A percentile compares a stretch with the other conserved stretches of the same genome.
Evolutionary conservation across 768 basidiomycete genomes (phyloP).

Genomic region (Lyophyllum decastes): DNA sequence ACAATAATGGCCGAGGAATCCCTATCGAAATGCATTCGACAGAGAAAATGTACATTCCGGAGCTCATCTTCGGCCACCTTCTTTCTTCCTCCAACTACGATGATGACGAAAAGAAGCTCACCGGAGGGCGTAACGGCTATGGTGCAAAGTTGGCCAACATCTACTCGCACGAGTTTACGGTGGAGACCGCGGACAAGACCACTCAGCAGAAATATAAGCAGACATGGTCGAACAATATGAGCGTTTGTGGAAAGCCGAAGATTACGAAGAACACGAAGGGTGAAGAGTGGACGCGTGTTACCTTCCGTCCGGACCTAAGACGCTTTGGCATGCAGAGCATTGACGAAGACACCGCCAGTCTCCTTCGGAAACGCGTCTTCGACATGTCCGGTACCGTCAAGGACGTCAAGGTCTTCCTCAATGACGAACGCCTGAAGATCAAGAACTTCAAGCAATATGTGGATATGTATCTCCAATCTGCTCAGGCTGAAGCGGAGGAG

Average conservation of each 20-base stretch:
- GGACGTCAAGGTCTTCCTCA: slow-evolving; percentile 91
- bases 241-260: slow-evolving; percentile 82
- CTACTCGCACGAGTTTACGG: slow-evolving; percentile 93
- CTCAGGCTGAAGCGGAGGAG: slow-evolving; percentile 66
- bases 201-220: slow-evolving; percentile 91
- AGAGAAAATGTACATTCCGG: slow-evolving; percentile 95
- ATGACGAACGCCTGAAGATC: slow-evolving; percentile 89
- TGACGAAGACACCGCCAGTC: slow-evolving; percentile 86
- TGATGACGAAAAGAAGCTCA: slow-evolving; percentile 97
- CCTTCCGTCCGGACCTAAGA: slow-evolving; percentile 88
- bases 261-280: slow-evolving; percentile 87
- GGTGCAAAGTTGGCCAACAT: slow-evolving; percentile 99
- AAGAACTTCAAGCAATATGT: slow-evolving; percentile 98
- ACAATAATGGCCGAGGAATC: slow-evolving; percentile 95
- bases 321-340: slow-evolving; percentile 92
- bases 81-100: slow-evolving; percentile 97
- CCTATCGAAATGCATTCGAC: slow-evolving; percentile 94
- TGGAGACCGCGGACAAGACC: slow-evolving; percentile 93
- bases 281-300: slow-evolving; percentile 91
- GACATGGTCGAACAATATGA: slow-evolving; percentile 94
- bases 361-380: slow-evolving; percentile 92
- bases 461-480: slow-evolving; percentile 86
- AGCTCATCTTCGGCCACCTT: slow-evolving; percentile 95
- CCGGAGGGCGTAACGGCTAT: slow-evolving; percentile 97
- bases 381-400: slow-evolving; percentile 96